Evolutionary conservation across 164 flowering plant species (phyloP), one percentile per base, ranked within the genome.

Genomic region (Buxus sempervirens): DNA sequence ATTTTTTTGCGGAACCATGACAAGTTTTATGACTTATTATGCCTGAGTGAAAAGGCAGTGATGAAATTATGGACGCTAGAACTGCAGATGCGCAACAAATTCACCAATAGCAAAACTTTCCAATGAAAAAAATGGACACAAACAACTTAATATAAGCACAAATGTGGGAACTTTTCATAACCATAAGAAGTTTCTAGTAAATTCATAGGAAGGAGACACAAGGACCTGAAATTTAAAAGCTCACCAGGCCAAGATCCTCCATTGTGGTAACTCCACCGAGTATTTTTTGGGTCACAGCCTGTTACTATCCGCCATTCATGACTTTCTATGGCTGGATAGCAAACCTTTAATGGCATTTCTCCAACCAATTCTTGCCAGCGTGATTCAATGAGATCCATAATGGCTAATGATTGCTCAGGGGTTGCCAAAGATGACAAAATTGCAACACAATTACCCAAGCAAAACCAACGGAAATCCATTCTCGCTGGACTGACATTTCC

Each of bases 211-310:
- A 16, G 38, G 28, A 15, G 8, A 18, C 38, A 26, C 1, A 27
- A 16, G 20, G n/a, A 16, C n/a, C 38, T 18, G n/a, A 2, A 15
- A n/a, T 15, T 20, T 8, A 15, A 18, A 58, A 27, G 19, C 26
- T 41, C 45, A 84, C 85, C 87, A 70, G 87, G 87, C 87, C 87
- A 84, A 68, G 87, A 82, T 49, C 87, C 87, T 54, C 87, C 85
- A 65, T 84, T 82, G 56, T 82, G 87, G 72, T 84, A 82, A 64
- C 87, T 84, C 87, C 87, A 84, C 63, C 83, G 69, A 2, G 87
- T 84, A 61, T 84, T 84, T 66, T 84, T 84, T 0, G 87, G 87
- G 42, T 84, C 87, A 60, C 81, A 82, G 0, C 87, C 87, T 16
- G 87, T 84, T 0, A 84, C 71, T 53, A 84, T 80, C 2, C 81